A percentile compares a stretch with the other conserved stretches of the same genome.
These are phyloP conservation scores for Bombardia bombarda DNA, from an alignment of 495 filamentous ascomycete genomes.

Conservation along the genomic window DNA sequence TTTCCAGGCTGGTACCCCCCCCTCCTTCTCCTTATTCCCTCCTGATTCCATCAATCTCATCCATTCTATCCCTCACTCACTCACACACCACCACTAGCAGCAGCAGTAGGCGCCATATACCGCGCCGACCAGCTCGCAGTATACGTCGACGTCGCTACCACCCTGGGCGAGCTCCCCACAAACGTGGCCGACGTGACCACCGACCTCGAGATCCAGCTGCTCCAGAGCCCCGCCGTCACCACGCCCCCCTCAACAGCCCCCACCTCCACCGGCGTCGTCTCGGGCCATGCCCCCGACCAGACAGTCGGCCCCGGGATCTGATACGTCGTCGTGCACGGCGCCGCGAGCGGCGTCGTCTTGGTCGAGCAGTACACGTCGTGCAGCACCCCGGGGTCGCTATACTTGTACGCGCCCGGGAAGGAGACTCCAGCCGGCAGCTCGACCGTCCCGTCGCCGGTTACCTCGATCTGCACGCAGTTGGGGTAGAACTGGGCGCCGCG, in stretches of 20 bases:
- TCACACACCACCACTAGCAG: no score
- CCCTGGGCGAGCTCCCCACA: constrained; percentile 5
- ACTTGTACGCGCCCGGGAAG: constrained; percentile 28
- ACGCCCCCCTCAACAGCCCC: constrained; percentile 15
- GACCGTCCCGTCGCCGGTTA: constrained; percentile 27
- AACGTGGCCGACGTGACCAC: constrained; percentile 24
- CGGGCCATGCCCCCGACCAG: constrained; percentile 27
- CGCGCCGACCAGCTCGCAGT: constrained; percentile 17
- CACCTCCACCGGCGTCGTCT: constrained; percentile 20
- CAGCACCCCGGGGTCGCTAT: constrained; percentile 21
- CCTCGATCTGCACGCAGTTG: constrained; percentile 37
- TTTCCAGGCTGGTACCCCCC: no score
- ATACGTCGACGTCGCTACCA: constrained; percentile 20
- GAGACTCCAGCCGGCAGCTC: constrained; percentile 22
- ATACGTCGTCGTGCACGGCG: constrained; percentile 22
- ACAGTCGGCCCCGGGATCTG: constrained; percentile 23
- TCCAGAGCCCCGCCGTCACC: constrained; percentile 19
- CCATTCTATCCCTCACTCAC: no score
- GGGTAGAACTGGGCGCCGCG: constrained; percentile 42
- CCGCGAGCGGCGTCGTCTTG: constrained; percentile 13
- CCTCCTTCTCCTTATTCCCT: no score
- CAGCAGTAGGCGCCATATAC: constrained; percentile 12
- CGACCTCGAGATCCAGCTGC: constrained; percentile 27
- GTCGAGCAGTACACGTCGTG: constrained; percentile 29
- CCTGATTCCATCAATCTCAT: no score